Base-by-base conservation (phyloP, 495 filamentous ascomycete genomes). In the Penicillium longicatenatum region DNA sequence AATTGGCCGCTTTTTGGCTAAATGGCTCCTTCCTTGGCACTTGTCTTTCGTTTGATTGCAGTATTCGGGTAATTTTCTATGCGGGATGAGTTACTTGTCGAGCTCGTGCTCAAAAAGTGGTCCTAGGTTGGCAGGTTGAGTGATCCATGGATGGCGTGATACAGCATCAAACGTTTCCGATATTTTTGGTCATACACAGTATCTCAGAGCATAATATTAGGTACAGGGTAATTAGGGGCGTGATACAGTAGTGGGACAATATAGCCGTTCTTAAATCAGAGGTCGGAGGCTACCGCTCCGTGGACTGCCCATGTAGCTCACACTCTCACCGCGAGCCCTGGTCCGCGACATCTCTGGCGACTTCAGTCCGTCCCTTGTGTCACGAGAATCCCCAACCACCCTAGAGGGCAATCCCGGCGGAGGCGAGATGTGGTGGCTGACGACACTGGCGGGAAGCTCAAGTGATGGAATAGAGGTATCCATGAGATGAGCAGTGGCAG, bases 381-480 rank as follows among this genome's bases (percentile, higher is more conserved):
- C 50, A 10, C 68, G 65, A 2, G 64, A 49, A 2, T 67, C 67
- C 10, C 22, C 26, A 29, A 52, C 58, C 2, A 67, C 51, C 14
- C 71, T 55, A 10, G 73, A 71, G 6, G 66, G 59, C 16, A 72
- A 55, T 3, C 64, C 65, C 8, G 72, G 70, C 10, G 71, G 75
- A 45, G 73, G 72, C 19, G 72, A 71, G 47, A 75, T 73, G 49
- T 74, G 75, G 45, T 74, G 75, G 29, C 68, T 68, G 29, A 80
- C 71, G 8, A 79, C 68, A 21, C 72, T 80, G 22, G 74, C 77
- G 4, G 79, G 79, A 16, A 82, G 62, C 57, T 80, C 75, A 21
- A 82, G 63, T 6, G 72, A 76, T 0, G 79, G 79, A 39, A 82
- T 82, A 0, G 74, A 76, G 16, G 70, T 65, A 39, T 81, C 78